A percentile compares a stretch with the other conserved stretches of the same genome.
Conservation (phyloP, 441 rosid species). For the Manihot esculenta region DNA sequence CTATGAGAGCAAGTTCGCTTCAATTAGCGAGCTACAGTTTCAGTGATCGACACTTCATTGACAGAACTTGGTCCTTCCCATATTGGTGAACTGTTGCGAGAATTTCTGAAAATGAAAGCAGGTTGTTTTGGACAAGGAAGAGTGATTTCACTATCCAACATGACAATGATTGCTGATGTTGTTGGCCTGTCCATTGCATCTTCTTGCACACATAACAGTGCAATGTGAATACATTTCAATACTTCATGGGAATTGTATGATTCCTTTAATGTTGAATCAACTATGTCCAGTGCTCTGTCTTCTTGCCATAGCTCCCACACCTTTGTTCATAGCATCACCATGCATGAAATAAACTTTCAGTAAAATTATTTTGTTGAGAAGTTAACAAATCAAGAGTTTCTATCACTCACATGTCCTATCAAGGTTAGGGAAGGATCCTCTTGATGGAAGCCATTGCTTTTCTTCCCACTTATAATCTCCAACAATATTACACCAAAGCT, state of each 20-base stretch:
- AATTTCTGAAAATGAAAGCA: not conserved
- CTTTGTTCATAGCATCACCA: not conserved
- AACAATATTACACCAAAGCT: constrained; percentile 8
- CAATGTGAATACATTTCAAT: not conserved
- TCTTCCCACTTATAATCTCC: constrained; percentile 17
- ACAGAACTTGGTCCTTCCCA: not conserved
- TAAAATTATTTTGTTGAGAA: no score
- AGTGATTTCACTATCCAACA: not conserved
- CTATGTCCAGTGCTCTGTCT: not conserved
- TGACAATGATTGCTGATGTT: not conserved
- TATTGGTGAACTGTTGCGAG: not conserved
- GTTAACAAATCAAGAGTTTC: not conserved
- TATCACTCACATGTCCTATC: constrained; percentile 5
- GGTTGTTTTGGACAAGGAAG: not conserved
- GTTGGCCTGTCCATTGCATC: not conserved
- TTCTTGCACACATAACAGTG: not conserved
- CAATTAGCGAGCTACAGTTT: no score
- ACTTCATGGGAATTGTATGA: not conserved
- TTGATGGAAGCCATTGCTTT: not conserved
- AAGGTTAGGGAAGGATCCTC: not conserved
- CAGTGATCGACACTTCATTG: not conserved
- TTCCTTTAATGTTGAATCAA: constrained; percentile 4
- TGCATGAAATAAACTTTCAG: not conserved
- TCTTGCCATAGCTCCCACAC: constrained; percentile 11
- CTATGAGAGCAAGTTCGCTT: no score